Evolutionary conservation across 2,329 filamentous ascomycete genomes (phyloP).

Genomic region (Rhynchosporium agropyri): DNA sequence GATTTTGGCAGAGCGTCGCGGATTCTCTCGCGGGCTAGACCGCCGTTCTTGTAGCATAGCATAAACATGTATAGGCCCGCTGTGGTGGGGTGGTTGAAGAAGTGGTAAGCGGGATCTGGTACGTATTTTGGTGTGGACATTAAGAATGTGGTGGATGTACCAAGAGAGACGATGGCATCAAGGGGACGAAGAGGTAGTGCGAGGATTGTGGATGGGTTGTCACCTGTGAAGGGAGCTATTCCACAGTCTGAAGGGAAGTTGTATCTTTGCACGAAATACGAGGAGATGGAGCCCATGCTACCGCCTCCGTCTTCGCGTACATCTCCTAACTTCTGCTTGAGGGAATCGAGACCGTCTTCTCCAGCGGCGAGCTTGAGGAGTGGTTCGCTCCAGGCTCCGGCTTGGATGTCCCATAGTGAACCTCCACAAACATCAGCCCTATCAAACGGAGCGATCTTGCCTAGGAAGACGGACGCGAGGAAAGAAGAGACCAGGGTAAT

Average conservation of each 20-base stretch:
- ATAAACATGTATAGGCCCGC: slow-evolving; percentile 98
- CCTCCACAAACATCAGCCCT: slow-evolving; percentile 89
- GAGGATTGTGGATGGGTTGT: slow-evolving; percentile 95
- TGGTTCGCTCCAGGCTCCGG: slow-evolving; percentile 71
- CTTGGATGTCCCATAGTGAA: slow-evolving; percentile 84
- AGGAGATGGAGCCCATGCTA: slow-evolving; percentile 72
- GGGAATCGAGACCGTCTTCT: slow-evolving; percentile 58
- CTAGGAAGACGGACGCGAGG: slow-evolving; percentile 86
- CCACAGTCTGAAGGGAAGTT: slow-evolving; percentile 76
- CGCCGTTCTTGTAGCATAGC: slow-evolving; percentile 99
- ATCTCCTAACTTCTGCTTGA: slow-evolving; percentile 78
- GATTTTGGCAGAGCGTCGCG: slow-evolving; percentile 73
- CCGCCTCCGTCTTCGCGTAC: slow-evolving; percentile 80
- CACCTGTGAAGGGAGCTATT: slow-evolving; percentile 86
- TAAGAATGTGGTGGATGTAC: slow-evolving; percentile 94
- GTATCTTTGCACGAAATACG: slow-evolving; percentile 79
- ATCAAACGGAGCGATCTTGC: slow-evolving; percentile 83
- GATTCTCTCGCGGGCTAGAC: slow-evolving; percentile 86
- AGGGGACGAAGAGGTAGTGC: slow-evolving; percentile 83
- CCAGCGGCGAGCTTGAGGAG: slow-evolving; percentile 74
- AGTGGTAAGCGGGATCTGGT: slow-evolving; percentile 89
- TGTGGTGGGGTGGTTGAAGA: slow-evolving; percentile 96
- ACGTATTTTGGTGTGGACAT: slow-evolving; percentile 95
- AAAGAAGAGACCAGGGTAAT: slow-evolving; percentile 97
- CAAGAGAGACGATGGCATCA: slow-evolving; percentile 92